Conservation (phyloP, 2,329 filamentous ascomycete species). For the Pseudocercospora macadamiae region DNA sequence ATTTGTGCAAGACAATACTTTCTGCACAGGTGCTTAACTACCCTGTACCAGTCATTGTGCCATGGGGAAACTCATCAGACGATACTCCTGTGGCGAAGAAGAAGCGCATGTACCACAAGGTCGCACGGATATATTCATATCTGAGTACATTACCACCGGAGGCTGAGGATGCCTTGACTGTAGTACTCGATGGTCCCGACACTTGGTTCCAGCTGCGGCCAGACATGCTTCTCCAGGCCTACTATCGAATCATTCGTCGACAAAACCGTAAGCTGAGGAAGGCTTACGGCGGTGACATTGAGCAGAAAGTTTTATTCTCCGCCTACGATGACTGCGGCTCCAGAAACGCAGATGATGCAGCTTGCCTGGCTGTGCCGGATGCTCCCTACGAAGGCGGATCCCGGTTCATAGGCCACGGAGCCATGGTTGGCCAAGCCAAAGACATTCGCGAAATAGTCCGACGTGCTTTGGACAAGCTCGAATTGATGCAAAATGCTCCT, state of each 20-base stretch:
- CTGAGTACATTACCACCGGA: slow-evolving; percentile 5
- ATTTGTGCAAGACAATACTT: slow-evolving; percentile 11
- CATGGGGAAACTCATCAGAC: slow-evolving; percentile 7
- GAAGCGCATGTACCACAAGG: slow-evolving; percentile 5
- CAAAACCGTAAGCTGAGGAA: not conserved
- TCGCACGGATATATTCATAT: slow-evolving; percentile 6
- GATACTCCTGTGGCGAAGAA: slow-evolving; percentile 33
- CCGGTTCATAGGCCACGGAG: slow-evolving; percentile 40
- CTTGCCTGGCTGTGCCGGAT: slow-evolving; percentile 30
- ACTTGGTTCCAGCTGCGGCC: slow-evolving; percentile 23
- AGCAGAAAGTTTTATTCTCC: slow-evolving; percentile 30
- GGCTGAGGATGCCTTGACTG: slow-evolving; percentile 5
- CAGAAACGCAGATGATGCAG: slow-evolving; percentile 22
- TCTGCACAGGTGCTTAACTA: slow-evolving; percentile 14
- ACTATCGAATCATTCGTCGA: not conserved
- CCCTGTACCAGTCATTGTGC: slow-evolving; percentile 11
- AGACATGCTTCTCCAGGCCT: slow-evolving; percentile 5
- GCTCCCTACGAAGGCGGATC: slow-evolving; percentile 11
- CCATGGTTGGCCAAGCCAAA: slow-evolving; percentile 46
- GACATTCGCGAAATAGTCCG: slow-evolving; percentile 30
- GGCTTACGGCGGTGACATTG: not conserved
- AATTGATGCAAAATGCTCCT: not conserved
- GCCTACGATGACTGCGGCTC: slow-evolving; percentile 33
- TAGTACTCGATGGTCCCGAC: slow-evolving; percentile 13
- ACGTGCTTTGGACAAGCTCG: slow-evolving; percentile 37